These are phyloP conservation scores for Phialophora tarda DNA, from an alignment of 2,329 filamentous ascomycete species.

Conservation along the genomic window DNA sequence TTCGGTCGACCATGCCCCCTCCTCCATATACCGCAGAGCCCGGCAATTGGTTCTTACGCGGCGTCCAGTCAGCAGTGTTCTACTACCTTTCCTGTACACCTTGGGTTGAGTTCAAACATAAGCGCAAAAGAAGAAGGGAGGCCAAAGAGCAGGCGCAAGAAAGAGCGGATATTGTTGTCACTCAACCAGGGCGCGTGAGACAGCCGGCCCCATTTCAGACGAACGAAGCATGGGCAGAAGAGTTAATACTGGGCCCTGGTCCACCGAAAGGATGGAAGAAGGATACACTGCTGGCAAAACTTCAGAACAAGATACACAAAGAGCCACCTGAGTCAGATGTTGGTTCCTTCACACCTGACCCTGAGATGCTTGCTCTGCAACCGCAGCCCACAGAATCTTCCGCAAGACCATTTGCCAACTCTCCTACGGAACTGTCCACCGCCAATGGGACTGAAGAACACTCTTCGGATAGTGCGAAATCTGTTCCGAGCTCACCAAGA, in stretches of 20 bases:
- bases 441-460: slow-evolving; percentile 9
- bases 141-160: slow-evolving; percentile 71
- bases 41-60: slow-evolving; percentile 53
- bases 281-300: slow-evolving; percentile 31
- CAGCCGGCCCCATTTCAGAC: slow-evolving; percentile 82
- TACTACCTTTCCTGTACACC: slow-evolving; percentile 57
- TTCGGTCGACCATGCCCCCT: slow-evolving; percentile 23
- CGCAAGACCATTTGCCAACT: slow-evolving; percentile 11
- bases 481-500: slow-evolving; percentile 79
- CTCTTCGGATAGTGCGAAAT: slow-evolving; percentile 52
- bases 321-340: neutral
- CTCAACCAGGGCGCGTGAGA: slow-evolving; percentile 74
- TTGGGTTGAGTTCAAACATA: slow-evolving; percentile 73
- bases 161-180: slow-evolving; percentile 61
- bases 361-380: slow-evolving; percentile 4
- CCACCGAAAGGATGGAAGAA: slow-evolving; percentile 55
- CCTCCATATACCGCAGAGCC: slow-evolving; percentile 29
- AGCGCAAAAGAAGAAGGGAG: slow-evolving; percentile 71
- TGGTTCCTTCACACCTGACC: neutral
- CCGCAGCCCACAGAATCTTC: slow-evolving; percentile 14
- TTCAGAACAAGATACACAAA: slow-evolving; percentile 57
- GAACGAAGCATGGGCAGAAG: slow-evolving; percentile 86
- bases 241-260: slow-evolving; percentile 80
- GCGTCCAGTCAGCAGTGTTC: slow-evolving; percentile 57
- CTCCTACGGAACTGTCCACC: slow-evolving; percentile 5